Conservation (phyloP, 768 basidiomycete genomes). For the Hirschioporus abietinus region DNA sequence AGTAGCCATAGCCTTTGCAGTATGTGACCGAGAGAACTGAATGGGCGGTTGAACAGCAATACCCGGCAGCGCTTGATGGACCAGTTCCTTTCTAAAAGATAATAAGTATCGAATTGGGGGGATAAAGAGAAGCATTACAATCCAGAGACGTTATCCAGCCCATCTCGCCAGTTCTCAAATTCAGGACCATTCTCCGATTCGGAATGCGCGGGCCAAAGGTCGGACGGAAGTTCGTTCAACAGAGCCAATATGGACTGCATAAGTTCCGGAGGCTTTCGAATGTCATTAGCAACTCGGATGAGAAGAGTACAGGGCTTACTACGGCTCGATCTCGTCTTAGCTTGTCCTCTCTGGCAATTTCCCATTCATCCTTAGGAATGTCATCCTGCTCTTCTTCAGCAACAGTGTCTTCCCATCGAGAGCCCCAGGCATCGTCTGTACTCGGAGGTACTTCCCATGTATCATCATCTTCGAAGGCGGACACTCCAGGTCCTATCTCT, state of each 20-base stretch:
- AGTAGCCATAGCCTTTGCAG: conserved; percentile 52
- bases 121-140: conserved; percentile 40
- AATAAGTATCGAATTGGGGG: not conserved
- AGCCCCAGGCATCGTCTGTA: conserved; percentile 18
- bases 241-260: conserved; percentile 50
- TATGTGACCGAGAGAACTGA: conserved; percentile 51
- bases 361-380: conserved; percentile 59
- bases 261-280: conserved; percentile 60
- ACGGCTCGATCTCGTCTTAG: conserved; percentile 56
- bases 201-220: conserved; percentile 42
- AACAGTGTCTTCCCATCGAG: conserved; percentile 22
- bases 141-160: conserved; percentile 46
- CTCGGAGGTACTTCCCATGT: not conserved
- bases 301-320: conserved; percentile 37
- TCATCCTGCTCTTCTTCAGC: conserved; percentile 16
- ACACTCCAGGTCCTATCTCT: conserved; percentile 18
- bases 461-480: not conserved
- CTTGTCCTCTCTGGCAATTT: conserved; percentile 51
- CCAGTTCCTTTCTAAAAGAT: not conserved
- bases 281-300: conserved; percentile 8
- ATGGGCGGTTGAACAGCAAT: conserved; percentile 42
- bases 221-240: conserved; percentile 45
- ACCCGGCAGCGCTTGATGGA: conserved; percentile 27
- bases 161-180: conserved; percentile 31
- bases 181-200: conserved; percentile 7